A percentile compares a stretch with the other conserved stretches of the same genome.
Conservation (phyloP, 139 green algal genomes). For the Bryopsis sp. region DNA sequence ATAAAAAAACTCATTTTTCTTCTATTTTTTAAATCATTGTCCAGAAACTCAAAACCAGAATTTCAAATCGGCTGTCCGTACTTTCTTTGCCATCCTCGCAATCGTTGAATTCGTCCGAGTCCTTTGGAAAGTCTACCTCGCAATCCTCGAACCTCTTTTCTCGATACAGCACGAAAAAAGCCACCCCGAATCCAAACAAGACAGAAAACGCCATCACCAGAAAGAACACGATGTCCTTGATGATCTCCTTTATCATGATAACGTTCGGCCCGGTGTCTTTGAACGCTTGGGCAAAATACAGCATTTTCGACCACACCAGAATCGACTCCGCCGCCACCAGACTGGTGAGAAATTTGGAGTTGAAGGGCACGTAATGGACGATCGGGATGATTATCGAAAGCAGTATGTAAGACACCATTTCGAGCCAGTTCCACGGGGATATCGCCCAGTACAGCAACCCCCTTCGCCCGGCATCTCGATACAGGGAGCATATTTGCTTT, state of each 20-base stretch:
- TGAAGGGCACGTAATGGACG: background rate
- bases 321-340: background rate
- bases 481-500: background rate
- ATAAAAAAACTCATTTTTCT: too few relatives aligned
- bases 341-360: background rate
- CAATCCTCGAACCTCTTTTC: too few relatives aligned
- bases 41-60: too few relatives aligned
- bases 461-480: background rate
- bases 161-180: slow-evolving; percentile 14
- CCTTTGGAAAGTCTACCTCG: too few relatives aligned
- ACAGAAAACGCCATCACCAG: background rate
- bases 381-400: background rate
- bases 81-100: too few relatives aligned
- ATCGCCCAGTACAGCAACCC: background rate
- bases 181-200: slow-evolving; percentile 16
- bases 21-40: too few relatives aligned
- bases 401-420: slow-evolving; percentile 8
- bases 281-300: slow-evolving; percentile 18
- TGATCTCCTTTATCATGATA: slow-evolving; percentile 8
- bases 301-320: background rate
- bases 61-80: too few relatives aligned
- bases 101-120: too few relatives aligned
- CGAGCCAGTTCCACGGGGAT: slow-evolving; percentile 16
- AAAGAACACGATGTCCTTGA: slow-evolving; percentile 15
- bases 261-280: background rate